phyloP scores from a whole-genome alignment of 176 grass and related monocot species.

The Raddia guianensis region DNA sequence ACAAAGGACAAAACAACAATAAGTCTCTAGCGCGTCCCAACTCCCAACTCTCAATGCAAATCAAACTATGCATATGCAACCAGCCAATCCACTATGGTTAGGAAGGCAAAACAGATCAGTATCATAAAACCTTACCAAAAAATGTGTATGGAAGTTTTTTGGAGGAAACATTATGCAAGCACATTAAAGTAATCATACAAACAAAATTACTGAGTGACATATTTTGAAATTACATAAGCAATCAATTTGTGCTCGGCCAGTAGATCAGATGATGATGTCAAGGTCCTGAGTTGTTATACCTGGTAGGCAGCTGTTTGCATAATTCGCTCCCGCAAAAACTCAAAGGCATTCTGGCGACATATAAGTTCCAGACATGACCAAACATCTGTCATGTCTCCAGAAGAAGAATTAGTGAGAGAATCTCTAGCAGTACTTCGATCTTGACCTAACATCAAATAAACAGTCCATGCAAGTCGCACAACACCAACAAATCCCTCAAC shows the following conservation, averaged over 20 bases:
- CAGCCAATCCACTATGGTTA: neutral
- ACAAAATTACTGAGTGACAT: neutral
- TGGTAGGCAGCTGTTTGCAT: conserved; percentile 81
- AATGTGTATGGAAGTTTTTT: neutral
- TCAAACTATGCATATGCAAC: neutral
- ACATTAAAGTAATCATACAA: conserved; percentile 2
- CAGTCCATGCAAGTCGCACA: conserved; percentile 82
- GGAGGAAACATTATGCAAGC: neutral
- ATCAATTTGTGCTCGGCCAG: conserved; percentile 1
- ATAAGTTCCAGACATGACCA: conserved; percentile 75
- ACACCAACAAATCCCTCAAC: conserved; percentile 76
- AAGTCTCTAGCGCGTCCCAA: neutral
- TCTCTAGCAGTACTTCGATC: conserved; percentile 63
- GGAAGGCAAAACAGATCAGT: neutral
- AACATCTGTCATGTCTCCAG: conserved; percentile 55
- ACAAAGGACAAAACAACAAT: neutral
- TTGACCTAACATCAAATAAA: conserved; percentile 93
- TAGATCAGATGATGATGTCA: neutral
- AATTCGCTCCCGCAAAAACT: conserved; percentile 65
- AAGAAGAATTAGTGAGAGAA: conserved; percentile 45
- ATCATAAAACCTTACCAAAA: neutral
- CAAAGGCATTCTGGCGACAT: conserved; percentile 76
- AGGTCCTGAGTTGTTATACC: conserved; percentile 44
- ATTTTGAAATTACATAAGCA: neutral
- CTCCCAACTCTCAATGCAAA: neutral